Evolutionary conservation across 495 filamentous ascomycete genomes (phyloP), one percentile per base, ranked within the genome.

Genomic region (Hypoxylon crocopeplum): DNA sequence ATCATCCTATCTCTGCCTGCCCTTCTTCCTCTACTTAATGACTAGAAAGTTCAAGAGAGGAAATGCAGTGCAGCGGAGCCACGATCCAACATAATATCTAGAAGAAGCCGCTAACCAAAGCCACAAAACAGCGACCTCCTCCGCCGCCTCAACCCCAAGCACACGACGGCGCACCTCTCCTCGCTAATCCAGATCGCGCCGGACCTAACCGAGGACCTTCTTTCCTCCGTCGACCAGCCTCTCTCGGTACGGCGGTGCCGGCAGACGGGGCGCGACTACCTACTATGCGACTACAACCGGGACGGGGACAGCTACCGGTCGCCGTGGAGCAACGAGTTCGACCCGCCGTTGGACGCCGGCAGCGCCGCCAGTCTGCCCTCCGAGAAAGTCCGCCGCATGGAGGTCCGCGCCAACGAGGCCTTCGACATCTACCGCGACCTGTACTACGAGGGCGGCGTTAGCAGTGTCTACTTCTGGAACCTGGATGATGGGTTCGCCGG

Each of bases 281-380:
- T 99, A 33, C 90, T 97, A 59, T 99, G 94, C 80, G 94, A 99
- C 82, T 99, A 98, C 81, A 99, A 99, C 82, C 92, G 94, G 46
- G 94, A 99, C 76, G 95, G 95, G 46, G 94, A 97, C 74, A 92
- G 88, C 76, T 96, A 96, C 81, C 89, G 94, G 25, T 94, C 90
- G 59, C 94, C 94, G 25, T 99, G 94, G 94, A 93, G 88, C 78
- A 97, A 97, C 75, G 91, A 97, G 75, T 99, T 98, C 70, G 92
- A 97, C 68, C 94, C 93, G 1, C 88, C 88, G 15, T 79, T 93
- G 17, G 75, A 78, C 48, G 79, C 71, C 30, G 70, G 71, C 13
- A 76, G 77, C 37, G 77, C 69, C 1, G 75, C 73, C 8, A 71
- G 69, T 7, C 81, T 92, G 4, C 91, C 91, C 0, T 91, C 88